Percentiles rank a stretch among this genome's conserved stretches.
Evolutionary conservation across 495 filamentous ascomycete species (phyloP).

Genomic region (Hypoxylon intermedium): DNA sequence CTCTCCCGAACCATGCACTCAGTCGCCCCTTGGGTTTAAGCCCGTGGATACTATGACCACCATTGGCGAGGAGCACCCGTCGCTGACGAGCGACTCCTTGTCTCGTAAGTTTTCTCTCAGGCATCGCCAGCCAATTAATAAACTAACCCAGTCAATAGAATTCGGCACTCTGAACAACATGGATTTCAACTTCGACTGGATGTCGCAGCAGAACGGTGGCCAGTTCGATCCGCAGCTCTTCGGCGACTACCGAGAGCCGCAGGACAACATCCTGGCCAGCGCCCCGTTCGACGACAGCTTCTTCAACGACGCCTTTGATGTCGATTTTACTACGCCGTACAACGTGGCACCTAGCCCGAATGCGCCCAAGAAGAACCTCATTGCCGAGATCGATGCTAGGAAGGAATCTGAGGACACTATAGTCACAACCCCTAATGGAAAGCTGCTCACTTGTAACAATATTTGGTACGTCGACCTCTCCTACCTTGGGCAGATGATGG

Average conservation of each 20-base stretch:
- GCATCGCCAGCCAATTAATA: not conserved
- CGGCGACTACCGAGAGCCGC: conserved; percentile 89
- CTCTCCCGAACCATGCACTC: conserved; percentile 61
- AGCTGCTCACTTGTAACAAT: conserved; percentile 83
- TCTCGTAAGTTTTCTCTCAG: conserved; percentile 41
- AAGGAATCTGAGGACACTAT: conserved; percentile 74
- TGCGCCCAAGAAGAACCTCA: conserved; percentile 69
- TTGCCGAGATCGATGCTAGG: conserved; percentile 74
- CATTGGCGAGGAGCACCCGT: conserved; percentile 61
- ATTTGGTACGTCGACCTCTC: conserved; percentile 71
- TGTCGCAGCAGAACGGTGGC: conserved; percentile 83
- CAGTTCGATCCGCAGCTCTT: conserved; percentile 93
- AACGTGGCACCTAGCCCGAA: conserved; percentile 62
- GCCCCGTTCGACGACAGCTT: conserved; percentile 75
- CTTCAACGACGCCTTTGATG: conserved; percentile 87
- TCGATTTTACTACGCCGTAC: conserved; percentile 78
- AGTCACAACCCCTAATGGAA: conserved; percentile 53
- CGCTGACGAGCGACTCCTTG: conserved; percentile 36
- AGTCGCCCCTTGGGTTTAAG: conserved; percentile 64
- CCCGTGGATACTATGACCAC: conserved; percentile 64
- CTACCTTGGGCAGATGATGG: conserved; percentile 19
- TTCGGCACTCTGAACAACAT: conserved; percentile 46
- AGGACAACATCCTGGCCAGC: conserved; percentile 69
- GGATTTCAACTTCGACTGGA: conserved; percentile 69
- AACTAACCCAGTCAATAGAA: conserved; percentile 36